Evolutionary conservation across 495 filamentous ascomycete species (phyloP).

Genomic region (Penicillium samsonianum): DNA sequence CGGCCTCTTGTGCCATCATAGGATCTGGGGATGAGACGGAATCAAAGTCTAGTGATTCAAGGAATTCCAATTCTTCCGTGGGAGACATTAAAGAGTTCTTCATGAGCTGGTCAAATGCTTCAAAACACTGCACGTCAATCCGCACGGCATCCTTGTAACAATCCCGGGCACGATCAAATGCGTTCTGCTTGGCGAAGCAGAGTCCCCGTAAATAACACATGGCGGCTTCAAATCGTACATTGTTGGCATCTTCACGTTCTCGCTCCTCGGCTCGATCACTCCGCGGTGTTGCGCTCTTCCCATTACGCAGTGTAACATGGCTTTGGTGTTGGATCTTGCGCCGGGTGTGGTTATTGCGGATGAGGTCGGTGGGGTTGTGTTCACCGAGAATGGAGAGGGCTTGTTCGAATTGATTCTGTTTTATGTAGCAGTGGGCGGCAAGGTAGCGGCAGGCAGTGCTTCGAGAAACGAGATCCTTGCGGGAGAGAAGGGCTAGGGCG

Average conservation of each 20-base stretch:
- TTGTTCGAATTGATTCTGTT: constrained; percentile 84
- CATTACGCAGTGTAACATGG: constrained; percentile 50
- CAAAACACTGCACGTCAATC: constrained; percentile 98
- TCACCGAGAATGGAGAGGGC: constrained; percentile 88
- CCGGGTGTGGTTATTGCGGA: constrained; percentile 65
- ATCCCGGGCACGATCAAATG: constrained; percentile 94
- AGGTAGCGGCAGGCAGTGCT: constrained; percentile 89
- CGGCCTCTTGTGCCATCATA: constrained; percentile 73
- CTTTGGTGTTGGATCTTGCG: constrained; percentile 57
- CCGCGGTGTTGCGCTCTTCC: constrained; percentile 44
- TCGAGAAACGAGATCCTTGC: constrained; percentile 76
- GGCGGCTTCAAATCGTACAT: constrained; percentile 84
- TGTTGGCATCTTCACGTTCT: constrained; percentile 67
- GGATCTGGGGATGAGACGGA: constrained; percentile 63
- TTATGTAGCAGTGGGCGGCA: constrained; percentile 88
- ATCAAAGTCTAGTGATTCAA: constrained; percentile 90
- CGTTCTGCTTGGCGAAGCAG: constrained; percentile 96
- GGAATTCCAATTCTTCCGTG: constrained; percentile 90
- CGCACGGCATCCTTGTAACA: constrained; percentile 97
- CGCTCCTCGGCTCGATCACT: constrained; percentile 62
- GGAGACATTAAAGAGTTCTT: constrained; percentile 98
- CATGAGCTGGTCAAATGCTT: constrained; percentile 97
- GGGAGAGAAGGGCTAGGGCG: constrained; percentile 80
- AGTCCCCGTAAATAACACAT: constrained; percentile 96
- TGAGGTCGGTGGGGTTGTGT: constrained; percentile 84